phyloP scores from a whole-genome alignment of 495 filamentous ascomycete species.

The Lasiosphaeria miniovina region DNA sequence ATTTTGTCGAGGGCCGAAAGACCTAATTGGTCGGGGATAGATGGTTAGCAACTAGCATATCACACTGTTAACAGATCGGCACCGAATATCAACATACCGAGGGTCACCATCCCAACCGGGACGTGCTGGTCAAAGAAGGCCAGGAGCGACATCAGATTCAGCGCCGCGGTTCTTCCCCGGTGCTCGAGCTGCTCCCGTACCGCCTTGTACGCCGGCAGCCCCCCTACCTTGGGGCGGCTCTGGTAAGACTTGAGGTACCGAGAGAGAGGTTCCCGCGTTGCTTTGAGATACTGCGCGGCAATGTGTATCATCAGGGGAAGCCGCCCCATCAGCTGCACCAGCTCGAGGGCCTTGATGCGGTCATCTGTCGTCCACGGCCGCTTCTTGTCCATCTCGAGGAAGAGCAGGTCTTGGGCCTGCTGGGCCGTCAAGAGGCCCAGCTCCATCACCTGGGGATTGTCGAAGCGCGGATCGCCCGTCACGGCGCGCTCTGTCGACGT shows the following conservation, averaged over 20 bases:
- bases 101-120: slow-evolving; percentile 68
- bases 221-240: slow-evolving; percentile 63
- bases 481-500: slow-evolving; percentile 68
- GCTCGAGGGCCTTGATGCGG: slow-evolving; percentile 55
- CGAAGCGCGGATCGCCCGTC: slow-evolving; percentile 63
- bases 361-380: slow-evolving; percentile 60
- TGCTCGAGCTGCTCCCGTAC: slow-evolving; percentile 68
- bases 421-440: slow-evolving; percentile 54
- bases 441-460: slow-evolving; percentile 70
- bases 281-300: slow-evolving; percentile 69
- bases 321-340: slow-evolving; percentile 67
- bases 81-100: slow-evolving; percentile 43
- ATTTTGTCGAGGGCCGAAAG: slow-evolving; percentile 52
- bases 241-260: slow-evolving; percentile 68
- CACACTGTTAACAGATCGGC: neutral
- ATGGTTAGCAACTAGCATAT: neutral
- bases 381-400: slow-evolving; percentile 53
- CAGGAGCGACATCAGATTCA: slow-evolving; percentile 71
- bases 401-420: slow-evolving; percentile 47
- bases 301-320: slow-evolving; percentile 78
- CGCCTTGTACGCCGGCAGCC: slow-evolving; percentile 61
- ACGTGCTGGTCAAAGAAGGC: slow-evolving; percentile 72
- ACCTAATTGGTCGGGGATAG: slow-evolving; percentile 20
- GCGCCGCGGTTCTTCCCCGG: slow-evolving; percentile 56
- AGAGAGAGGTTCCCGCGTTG: slow-evolving; percentile 66